Conservation (phyloP, 148 eudicot genomes). For the Simmondsia chinensis region DNA sequence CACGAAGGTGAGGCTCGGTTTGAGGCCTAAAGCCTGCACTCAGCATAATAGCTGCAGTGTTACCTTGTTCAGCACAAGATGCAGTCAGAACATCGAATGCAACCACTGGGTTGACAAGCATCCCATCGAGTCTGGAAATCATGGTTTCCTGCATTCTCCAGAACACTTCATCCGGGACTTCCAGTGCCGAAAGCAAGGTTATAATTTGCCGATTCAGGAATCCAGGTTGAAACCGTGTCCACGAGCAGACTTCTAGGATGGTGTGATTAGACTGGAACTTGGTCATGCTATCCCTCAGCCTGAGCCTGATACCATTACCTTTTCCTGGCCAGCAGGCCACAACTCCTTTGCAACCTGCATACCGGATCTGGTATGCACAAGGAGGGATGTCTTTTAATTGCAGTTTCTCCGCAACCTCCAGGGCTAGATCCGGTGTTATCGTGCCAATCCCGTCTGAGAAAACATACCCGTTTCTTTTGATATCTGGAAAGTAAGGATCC, state of each 20-base stretch:
- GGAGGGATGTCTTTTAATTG: conserved; percentile 44
- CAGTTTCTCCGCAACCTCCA: conserved; percentile 63
- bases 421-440: conserved; percentile 67
- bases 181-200: conserved; percentile 62
- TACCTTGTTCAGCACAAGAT: conserved; percentile 74
- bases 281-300: conserved; percentile 66
- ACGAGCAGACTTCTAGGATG: conserved; percentile 76
- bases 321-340: conserved; percentile 72
- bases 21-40: conserved; percentile 80
- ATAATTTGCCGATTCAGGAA: conserved; percentile 79
- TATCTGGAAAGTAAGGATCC: conserved; percentile 31
- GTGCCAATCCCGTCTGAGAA: conserved; percentile 93
- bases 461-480: conserved; percentile 48
- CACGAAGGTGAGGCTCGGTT: conserved; percentile 67
- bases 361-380: conserved; percentile 88
- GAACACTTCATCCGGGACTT: conserved; percentile 54
- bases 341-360: conserved; percentile 89
- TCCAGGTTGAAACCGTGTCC: conserved; percentile 87
- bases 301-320: conserved; percentile 29
- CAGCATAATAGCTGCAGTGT: conserved; percentile 84
- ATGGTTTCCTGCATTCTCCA: conserved; percentile 71
- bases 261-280: conserved; percentile 65
- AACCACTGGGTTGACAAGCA: conserved; percentile 46
- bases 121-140: conserved; percentile 51
- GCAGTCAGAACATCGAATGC: conserved; percentile 67